phyloP scores from a whole-genome alignment of 768 basidiomycete genomes.

The Tulasnella sp. region DNA sequence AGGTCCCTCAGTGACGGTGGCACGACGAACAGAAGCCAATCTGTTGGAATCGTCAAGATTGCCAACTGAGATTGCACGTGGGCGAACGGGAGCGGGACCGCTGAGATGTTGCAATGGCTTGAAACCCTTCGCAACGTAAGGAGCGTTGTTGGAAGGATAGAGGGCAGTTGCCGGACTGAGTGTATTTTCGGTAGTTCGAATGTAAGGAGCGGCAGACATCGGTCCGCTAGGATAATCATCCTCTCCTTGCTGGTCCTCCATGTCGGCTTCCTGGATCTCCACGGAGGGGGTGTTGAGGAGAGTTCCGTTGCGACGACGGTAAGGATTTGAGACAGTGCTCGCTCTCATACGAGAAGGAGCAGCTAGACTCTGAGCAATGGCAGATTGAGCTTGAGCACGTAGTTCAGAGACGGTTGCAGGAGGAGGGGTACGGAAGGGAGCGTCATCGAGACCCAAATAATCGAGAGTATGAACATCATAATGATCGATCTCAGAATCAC shows the following conservation, averaged over 20 bases:
- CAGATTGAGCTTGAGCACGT: conserved; percentile 79
- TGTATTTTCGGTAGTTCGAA: conserved; percentile 46
- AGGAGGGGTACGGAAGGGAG: conserved; percentile 44
- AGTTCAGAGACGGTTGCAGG: conserved; percentile 83
- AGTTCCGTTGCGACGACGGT: conserved; percentile 53
- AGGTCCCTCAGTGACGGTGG: conserved; percentile 11
- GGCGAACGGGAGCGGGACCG: conserved; percentile 34
- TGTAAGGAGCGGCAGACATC: conserved; percentile 39
- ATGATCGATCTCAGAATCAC: conserved; percentile 69
- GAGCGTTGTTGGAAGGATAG: conserved; percentile 40
- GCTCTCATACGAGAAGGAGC: conserved; percentile 61
- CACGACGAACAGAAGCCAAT: conserved; percentile 4
- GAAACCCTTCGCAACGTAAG: conserved; percentile 48
- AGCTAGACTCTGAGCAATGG: conserved; percentile 67
- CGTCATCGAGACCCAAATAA: conserved; percentile 88
- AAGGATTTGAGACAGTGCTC: conserved; percentile 89
- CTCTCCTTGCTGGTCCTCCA: conserved; percentile 23
- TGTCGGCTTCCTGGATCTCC: conserved; percentile 53
- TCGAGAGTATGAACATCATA: conserved; percentile 91
- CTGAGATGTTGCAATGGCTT: conserved; percentile 58
- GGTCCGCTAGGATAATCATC: conserved; percentile 42
- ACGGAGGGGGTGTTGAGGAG: conserved; percentile 46
- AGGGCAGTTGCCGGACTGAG: conserved; percentile 39
- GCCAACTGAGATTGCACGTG: conserved; percentile 81
- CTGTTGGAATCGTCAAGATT: conserved; percentile 60